Percentiles rank a stretch among this genome's conserved stretches.
These are phyloP conservation scores for Rubroboletus satanas DNA, from an alignment of 768 basidiomycete genomes.

Conservation along the genomic window DNA sequence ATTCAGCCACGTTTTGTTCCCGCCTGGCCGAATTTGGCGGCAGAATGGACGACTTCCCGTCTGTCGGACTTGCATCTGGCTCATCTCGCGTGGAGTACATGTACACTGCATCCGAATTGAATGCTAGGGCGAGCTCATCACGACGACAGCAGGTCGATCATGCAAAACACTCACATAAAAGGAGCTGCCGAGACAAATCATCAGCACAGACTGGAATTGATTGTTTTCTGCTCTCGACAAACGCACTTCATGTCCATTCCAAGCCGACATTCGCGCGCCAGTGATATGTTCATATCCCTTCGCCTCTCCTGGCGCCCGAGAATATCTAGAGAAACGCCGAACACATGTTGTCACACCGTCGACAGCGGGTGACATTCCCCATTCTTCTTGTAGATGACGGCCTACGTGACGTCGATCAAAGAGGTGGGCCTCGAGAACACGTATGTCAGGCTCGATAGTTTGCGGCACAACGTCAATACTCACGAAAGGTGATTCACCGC, in stretches of 20 bases:
- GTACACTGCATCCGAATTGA: slow-evolving; percentile 68
- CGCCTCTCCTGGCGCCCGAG: slow-evolving; percentile 33
- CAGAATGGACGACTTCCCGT: slow-evolving; percentile 24
- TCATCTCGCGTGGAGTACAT: slow-evolving; percentile 71
- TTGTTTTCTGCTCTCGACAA: not conserved
- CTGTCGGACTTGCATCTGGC: slow-evolving; percentile 31
- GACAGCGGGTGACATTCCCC: slow-evolving; percentile 54
- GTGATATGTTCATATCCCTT: slow-evolving; percentile 61
- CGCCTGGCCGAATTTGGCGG: slow-evolving; percentile 24
- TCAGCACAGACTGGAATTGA: slow-evolving; percentile 10
- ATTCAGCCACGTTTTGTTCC: not conserved
- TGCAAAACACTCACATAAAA: slow-evolving; percentile 50
- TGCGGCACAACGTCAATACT: slow-evolving; percentile 24
- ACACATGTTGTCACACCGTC: slow-evolving; percentile 72
- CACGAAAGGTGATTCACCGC: slow-evolving; percentile 75
- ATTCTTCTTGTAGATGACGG: slow-evolving; percentile 57
- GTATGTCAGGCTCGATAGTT: not conserved
- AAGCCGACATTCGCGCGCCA: slow-evolving; percentile 64
- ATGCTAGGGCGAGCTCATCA: slow-evolving; percentile 44
- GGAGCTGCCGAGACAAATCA: slow-evolving; percentile 39
- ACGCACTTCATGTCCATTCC: slow-evolving; percentile 72
- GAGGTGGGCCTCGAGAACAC: slow-evolving; percentile 34
- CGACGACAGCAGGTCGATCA: slow-evolving; percentile 1
- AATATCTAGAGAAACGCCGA: slow-evolving; percentile 64
- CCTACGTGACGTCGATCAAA: slow-evolving; percentile 78